Evolutionary conservation across 306 rosid species (phyloP).

Genomic region (barrel medic (Medicago truncatula)): MtrunA17r5.0-ANR NC_053045.1:37760501-37761000

Average conservation of each 20-base stretch:
- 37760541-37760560: no score
- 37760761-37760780: conserved; percentile 3
- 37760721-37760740: background rate
- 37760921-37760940: conserved; percentile 26
- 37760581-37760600: no score
- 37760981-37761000: background rate
- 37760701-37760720: background rate
- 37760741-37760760: background rate
- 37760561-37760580: no score
- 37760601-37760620: no score
- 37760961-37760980: conserved; percentile 42
- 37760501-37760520: no score
- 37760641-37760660: background rate
- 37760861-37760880: conserved; percentile 46
- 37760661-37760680: background rate
- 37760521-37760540: no score
- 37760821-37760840: conserved; percentile 37
- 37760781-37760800: conserved; percentile 43
- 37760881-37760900: conserved; percentile 36
- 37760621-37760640: background rate
- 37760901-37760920: conserved; percentile 27
- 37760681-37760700: background rate
- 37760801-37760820: conserved; percentile 42
- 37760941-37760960: conserved; percentile 31
- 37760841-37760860: conserved; percentile 59